Percentiles rank a stretch among this genome's conserved stretches.
These are phyloP conservation scores for Umbelopsis sp. DNA, from an alignment of 192 early-diverging fungal genomes.

Conservation along the genomic window DNA sequence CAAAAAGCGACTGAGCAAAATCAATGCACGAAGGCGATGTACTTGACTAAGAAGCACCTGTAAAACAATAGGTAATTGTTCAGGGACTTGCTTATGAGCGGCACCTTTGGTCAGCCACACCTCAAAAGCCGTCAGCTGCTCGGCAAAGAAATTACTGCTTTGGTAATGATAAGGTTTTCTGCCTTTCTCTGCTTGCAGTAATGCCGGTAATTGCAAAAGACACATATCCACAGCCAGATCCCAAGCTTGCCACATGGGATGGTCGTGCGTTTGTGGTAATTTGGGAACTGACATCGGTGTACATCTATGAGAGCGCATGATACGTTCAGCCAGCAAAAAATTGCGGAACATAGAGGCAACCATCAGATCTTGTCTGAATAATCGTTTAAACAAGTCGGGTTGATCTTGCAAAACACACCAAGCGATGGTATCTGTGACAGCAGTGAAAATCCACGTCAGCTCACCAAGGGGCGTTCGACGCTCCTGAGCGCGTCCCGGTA, in stretches of 20 bases:
- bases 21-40: constrained; percentile 89
- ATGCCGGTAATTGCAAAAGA: constrained; percentile 83
- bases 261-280: constrained; percentile 89
- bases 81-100: constrained; percentile 79
- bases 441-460: constrained; percentile 98
- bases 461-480: constrained; percentile 94
- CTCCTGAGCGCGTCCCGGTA: constrained; percentile 88
- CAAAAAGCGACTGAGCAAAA: constrained; percentile 89
- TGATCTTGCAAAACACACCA: constrained; percentile 85
- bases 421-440: constrained; percentile 98
- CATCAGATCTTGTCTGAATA: constrained; percentile 94
- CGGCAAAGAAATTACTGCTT: constrained; percentile 89
- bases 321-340: constrained; percentile 92
- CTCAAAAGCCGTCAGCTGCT: constrained; percentile 97
- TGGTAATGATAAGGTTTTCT: constrained; percentile 64
- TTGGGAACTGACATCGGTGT: constrained; percentile 87
- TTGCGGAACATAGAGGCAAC: constrained; percentile 95
- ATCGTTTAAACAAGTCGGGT: constrained; percentile 83
- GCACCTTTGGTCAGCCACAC: constrained; percentile 90
- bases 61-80: constrained; percentile 94
- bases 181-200: constrained; percentile 55
- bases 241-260: constrained; percentile 96
- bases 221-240: constrained; percentile 95
- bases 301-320: constrained; percentile 94
- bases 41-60: constrained; percentile 96